Base-by-base conservation (phyloP, 257 asterid species). In the Solanum etuberosum region DNA sequence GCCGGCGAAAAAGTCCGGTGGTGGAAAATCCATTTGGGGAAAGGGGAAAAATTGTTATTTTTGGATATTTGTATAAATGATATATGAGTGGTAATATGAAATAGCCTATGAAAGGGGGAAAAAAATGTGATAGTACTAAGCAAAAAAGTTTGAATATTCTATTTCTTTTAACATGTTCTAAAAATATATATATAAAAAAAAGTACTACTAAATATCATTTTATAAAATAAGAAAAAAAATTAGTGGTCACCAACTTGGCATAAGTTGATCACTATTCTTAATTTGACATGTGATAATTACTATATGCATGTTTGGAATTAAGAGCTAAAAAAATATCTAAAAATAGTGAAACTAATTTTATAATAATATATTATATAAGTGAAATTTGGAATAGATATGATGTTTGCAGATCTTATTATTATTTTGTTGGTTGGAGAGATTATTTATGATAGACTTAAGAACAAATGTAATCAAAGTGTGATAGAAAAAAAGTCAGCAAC, bases 1-100 rank as follows among this genome's bases (percentile, higher is more conserved):
- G 86, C 90, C 92, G 91, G 92, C 76, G 89, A 83, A 90, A 83
- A 89, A 89, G 16, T 90, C 97, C 92, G 90, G 92, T 35, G 89
- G 93, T 87, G 76, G 43, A 20, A 74, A 85, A 25, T 85, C 70
- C 87, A 85, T 85, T 80, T 16, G 2, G 59, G 59, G 0, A 8
- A 6, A 0, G 25, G 35, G 40, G 18, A 5, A 46, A 78, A 20
- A 48, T 48, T 29, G 21, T 29, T 80, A 8, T 29, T 48, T 14
- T 68, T 48, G 85, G 85, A 80, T 80, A 31, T 35, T 73, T 34
- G 13, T 16, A 20, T 1, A 34, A n/a, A 77, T 40, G 61, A 77
- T 25, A 77, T 77, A 80, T 3, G 43, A 29, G 65, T 78, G 84
- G 38, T 78, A 77, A 42, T 15, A 42, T 25, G 83, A 14, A 77